Conservation (phyloP, 768 basidiomycete species). For the Cystobasidium ongulense region DNA sequence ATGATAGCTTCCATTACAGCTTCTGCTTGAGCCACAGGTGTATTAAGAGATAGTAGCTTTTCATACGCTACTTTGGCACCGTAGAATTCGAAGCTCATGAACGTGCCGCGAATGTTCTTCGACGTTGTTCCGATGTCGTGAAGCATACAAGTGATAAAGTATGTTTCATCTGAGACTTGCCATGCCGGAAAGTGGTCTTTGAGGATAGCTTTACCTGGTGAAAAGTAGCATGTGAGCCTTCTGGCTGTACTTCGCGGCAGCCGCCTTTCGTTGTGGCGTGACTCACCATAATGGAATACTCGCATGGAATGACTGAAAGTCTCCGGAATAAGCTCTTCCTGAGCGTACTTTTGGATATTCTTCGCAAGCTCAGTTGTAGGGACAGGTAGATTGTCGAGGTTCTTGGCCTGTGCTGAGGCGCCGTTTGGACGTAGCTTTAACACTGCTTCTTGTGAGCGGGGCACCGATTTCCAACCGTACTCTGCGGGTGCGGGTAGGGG, state of each 20-base stretch:
- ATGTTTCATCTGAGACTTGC: neutral
- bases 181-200: conserved; percentile 1
- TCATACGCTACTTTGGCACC: neutral
- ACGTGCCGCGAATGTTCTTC: neutral
- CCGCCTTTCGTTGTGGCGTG: neutral
- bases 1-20: neutral
- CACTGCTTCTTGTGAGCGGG: conserved; percentile 1
- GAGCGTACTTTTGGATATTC: neutral
- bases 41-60: neutral
- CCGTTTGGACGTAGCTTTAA: neutral
- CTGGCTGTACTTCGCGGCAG: neutral
- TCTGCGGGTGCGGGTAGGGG: neutral
- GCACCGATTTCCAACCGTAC: neutral
- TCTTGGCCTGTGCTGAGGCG: neutral
- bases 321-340: neutral
- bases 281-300: neutral
- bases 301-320: conserved; percentile 1
- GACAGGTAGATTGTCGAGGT: neutral
- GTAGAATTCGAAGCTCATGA: conserved; percentile 9
- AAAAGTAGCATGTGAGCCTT: neutral
- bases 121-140: conserved; percentile 6
- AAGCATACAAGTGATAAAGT: neutral
- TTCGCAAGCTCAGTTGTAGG: neutral
- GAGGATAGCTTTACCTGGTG: conserved; percentile 12
- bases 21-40: neutral